Evolutionary conservation across 169 alveolate genomes (phyloP).

Genomic region (Nephromyces sp.): DNA sequence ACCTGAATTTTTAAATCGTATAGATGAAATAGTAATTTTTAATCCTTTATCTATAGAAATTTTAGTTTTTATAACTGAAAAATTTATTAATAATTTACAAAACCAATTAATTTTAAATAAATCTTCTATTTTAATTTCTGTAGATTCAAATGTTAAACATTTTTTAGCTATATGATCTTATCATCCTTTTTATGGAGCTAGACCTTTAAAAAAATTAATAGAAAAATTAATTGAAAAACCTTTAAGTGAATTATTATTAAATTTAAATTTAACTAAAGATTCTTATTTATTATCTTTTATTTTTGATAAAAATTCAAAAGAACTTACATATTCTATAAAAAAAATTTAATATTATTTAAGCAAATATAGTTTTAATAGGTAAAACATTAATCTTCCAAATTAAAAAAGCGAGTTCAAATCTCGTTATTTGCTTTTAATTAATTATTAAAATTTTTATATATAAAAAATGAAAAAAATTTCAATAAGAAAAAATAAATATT

Average conservation of each 20-base stretch:
- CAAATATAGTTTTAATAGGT: not conserved
- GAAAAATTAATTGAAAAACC: conserved; percentile 9
- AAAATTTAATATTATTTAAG: not conserved
- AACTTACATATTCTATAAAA: not conserved
- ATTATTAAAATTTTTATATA: not conserved
- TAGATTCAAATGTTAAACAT: not conserved
- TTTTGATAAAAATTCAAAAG: not conserved
- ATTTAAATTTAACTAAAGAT: conserved; percentile 66
- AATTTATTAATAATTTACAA: not conserved
- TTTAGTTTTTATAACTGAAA: not conserved
- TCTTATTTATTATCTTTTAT: conserved; percentile 40
- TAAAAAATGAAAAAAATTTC: not conserved
- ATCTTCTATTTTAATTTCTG: not conserved
- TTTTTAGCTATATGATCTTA: conserved; percentile 9
- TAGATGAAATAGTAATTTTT: not conserved
- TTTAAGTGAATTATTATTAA: conserved; percentile 55
- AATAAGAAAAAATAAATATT: not conserved
- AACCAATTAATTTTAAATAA: not conserved
- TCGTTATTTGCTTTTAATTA: not conserved
- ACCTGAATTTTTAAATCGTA: conserved; percentile 18
- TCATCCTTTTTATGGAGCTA: conserved; percentile 7
- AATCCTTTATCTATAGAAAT: not conserved
- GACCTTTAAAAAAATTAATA: conserved; percentile 6
- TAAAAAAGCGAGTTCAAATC: not conserved
- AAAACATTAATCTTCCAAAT: not conserved